Base-by-base conservation (phyloP, 2,329 filamentous ascomycete genomes). In the Arachnomyces sp. region DNA sequence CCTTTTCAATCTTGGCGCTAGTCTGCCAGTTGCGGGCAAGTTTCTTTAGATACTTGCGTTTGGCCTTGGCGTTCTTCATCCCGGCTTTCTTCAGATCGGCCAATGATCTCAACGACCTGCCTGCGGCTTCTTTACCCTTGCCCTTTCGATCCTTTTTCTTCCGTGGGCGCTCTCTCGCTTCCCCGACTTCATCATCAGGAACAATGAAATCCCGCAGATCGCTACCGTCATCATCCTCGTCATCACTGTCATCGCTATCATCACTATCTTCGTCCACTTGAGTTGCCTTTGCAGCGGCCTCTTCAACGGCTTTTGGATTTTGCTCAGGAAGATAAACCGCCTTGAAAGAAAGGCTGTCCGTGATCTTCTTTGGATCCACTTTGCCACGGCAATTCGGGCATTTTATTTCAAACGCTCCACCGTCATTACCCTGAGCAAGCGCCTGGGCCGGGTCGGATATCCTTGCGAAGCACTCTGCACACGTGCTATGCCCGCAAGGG, bases 401-500 rank as follows among this genome's bases (percentile, higher is more conserved):
- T 56, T 75, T 82, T 29, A 77, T 69, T 42, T 67, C 66, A 33
- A 59, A 31, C 6, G 33, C 21, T 25, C 60, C 51, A 4, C 58
- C 65, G 36, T 84, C 81, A 28, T 79, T 69, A 4, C 80, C 84
- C 42, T 78, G 70, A 18, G 68, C 74, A 31, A 83, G 65, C 12
- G 67, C 68, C 39, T 71, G 66, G 2, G 71, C 63, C 3, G 80
- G 78, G 46, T 86, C 84, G 0, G 73, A 72, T 34, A 93, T 73
- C 40, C 74, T 77, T 4, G 77, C 73, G 45, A 92, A 80, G 56
- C 88, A 95, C 46, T 88, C 82, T 1, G 74, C 67, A 60, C 88
- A 95, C 16, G 80, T 79, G 44, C 82, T 78, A 54, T 95, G 88
- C 2, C 88, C 88, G 54, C 88, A 95, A 1, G 86, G 86, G 38